These are phyloP conservation scores for Rhodamnia rubescens DNA, from an alignment of 345 rosid genomes.

Conservation along the genomic window DNA sequence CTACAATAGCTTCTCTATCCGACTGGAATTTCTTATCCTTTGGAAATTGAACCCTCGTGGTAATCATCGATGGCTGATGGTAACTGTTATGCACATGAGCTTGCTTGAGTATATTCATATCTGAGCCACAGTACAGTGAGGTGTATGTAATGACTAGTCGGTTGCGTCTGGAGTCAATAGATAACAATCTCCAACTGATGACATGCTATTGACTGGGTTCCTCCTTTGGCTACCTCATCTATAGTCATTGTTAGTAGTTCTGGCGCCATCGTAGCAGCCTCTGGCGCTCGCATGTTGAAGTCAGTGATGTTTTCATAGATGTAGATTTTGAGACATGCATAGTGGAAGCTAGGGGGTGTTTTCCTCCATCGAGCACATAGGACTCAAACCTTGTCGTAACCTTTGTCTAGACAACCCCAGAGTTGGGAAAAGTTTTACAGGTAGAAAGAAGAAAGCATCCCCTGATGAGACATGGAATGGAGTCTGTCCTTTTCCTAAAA, in stretches of 20 bases:
- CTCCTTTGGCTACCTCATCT: not conserved
- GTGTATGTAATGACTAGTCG: not conserved
- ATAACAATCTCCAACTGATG: not conserved
- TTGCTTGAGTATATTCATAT: not conserved
- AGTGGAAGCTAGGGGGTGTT: not conserved
- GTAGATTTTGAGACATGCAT: not conserved
- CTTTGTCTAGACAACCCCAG: not conserved
- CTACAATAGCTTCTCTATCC: not conserved
- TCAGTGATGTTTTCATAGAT: not conserved
- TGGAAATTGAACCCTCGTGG: not conserved
- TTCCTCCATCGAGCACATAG: not conserved
- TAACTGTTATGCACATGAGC: not conserved
- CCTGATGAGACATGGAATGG: not conserved
- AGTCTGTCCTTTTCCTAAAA: not conserved
- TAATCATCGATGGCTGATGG: not conserved
- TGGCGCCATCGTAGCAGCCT: not conserved
- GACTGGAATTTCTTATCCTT: not conserved
- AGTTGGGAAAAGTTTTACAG: not conserved
- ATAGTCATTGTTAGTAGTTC: not conserved
- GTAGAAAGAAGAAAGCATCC: not conserved
- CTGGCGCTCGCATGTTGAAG: not conserved
- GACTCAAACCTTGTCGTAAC: not conserved
- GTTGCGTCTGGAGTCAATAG: not conserved
- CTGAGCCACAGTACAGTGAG: not conserved
- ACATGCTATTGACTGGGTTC: not conserved